Percentiles rank a stretch among this genome's conserved stretches.
Evolutionary conservation across 805 yeast species (phyloP).

Genomic region (Barnettozyma siamensis): DNA sequence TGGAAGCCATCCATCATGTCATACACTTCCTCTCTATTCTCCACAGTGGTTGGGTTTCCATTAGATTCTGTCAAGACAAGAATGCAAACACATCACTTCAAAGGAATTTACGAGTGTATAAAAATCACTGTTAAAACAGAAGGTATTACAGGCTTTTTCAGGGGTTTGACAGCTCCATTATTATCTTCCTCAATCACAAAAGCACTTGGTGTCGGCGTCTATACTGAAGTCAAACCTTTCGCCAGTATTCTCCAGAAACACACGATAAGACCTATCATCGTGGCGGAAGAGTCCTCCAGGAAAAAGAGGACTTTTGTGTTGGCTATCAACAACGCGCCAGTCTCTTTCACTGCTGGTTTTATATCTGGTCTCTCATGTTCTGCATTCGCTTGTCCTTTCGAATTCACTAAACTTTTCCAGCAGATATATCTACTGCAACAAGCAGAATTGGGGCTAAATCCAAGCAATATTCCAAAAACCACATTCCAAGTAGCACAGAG

Average conservation of each 20-base stretch:
- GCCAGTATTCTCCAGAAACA: slow-evolving; percentile 20
- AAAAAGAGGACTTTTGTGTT: slow-evolving; percentile 7
- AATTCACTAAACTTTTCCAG: slow-evolving; percentile 74
- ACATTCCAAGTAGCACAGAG: slow-evolving; percentile 44
- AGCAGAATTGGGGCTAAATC: slow-evolving; percentile 26
- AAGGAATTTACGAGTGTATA: slow-evolving; percentile 52
- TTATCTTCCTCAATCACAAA: slow-evolving; percentile 59
- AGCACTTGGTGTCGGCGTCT: slow-evolving; percentile 60
- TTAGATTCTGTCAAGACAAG: slow-evolving; percentile 83
- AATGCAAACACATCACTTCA: slow-evolving; percentile 71
- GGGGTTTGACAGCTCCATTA: slow-evolving; percentile 74
- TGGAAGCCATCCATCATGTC: slow-evolving; percentile 57
- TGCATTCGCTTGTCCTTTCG: slow-evolving; percentile 75
- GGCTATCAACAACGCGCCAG: slow-evolving; percentile 37
- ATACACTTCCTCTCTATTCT: slow-evolving; percentile 53
- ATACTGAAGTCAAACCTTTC: slow-evolving; percentile 47
- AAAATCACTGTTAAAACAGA: slow-evolving; percentile 48
- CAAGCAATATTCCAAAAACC: slow-evolving; percentile 28
- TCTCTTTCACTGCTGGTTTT: slow-evolving; percentile 38
- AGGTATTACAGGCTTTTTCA: slow-evolving; percentile 64
- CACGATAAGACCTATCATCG: slow-evolving; percentile 15
- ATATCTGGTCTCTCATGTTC: slow-evolving; percentile 62
- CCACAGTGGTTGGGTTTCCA: slow-evolving; percentile 76
- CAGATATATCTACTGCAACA: slow-evolving; percentile 51
- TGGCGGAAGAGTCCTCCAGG: slow-evolving; percentile 9